Conservation (phyloP, 2,329 filamentous ascomycete species). For the Trichoderma asperellum region DNA sequence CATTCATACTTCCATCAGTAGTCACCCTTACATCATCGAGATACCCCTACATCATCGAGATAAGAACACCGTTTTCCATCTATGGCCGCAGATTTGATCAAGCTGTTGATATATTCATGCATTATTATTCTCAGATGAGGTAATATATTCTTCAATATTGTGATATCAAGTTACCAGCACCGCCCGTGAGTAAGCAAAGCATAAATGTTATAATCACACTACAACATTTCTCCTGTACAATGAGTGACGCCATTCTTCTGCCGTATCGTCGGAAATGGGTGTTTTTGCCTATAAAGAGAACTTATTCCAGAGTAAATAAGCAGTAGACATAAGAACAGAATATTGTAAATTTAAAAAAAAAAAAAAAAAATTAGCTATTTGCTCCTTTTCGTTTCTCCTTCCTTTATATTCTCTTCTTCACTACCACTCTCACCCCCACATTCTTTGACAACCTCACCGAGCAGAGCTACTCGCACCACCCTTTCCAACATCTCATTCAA, state of each 20-base stretch:
- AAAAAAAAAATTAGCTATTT: neutral
- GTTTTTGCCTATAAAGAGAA: neutral
- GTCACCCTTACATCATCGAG: neutral
- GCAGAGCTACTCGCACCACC: too few relatives aligned
- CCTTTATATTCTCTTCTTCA: neutral
- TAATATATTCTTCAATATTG: neutral
- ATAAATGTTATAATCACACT: neutral
- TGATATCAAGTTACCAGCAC: too few relatives aligned
- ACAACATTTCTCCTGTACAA: neutral
- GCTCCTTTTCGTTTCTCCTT: neutral
- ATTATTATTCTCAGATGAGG: neutral
- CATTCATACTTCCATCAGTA: neutral
- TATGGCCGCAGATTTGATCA: neutral
- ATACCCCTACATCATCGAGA: too few relatives aligned
- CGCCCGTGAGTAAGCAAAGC: neutral
- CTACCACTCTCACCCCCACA: neutral
- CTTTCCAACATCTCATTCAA: neutral
- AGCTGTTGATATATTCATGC: neutral
- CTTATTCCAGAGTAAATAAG: neutral
- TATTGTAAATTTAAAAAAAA: neutral
- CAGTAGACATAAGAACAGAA: neutral
- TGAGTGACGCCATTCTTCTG: neutral
- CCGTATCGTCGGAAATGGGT: neutral
- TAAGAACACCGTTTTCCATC: neutral
- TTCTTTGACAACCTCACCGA: too few relatives aligned